Percentiles rank a stretch among this genome's conserved stretches.
Conservation (phyloP, 345 rosid genomes). For the Gossypium bickii region DNA sequence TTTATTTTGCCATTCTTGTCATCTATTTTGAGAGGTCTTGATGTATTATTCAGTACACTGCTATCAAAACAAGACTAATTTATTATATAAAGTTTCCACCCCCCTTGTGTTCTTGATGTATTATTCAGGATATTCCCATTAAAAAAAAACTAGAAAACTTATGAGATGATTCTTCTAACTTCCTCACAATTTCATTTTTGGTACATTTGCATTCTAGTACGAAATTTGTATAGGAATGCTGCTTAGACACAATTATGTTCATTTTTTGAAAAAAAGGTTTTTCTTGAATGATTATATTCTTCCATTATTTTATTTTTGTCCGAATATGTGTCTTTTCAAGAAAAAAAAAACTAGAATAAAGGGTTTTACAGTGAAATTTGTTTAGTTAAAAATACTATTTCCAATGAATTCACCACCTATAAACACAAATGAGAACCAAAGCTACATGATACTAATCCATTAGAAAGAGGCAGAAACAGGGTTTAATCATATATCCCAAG, state of each 20-base stretch:
- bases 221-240: neutral
- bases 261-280: neutral
- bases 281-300: neutral
- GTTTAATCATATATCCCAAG: no score
- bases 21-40: conserved; percentile 16
- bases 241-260: neutral
- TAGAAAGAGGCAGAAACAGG: no score
- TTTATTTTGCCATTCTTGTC: neutral
- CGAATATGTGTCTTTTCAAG: no score
- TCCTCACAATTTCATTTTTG: neutral
- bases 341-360: no score
- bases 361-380: no score
- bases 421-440: no score
- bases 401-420: no score
- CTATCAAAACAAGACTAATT: neutral
- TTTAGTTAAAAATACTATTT: no score
- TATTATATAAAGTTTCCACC: conserved; percentile 3
- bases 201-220: neutral
- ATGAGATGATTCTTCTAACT: conserved; percentile 1
- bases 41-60: conserved; percentile 16
- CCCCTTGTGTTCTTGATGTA: conserved; percentile 17
- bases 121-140: neutral
- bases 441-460: no score
- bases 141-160: no score
- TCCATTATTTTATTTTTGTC: neutral